phyloP scores from a whole-genome alignment of 78 protist species.

The Fonticula alba region DNA sequence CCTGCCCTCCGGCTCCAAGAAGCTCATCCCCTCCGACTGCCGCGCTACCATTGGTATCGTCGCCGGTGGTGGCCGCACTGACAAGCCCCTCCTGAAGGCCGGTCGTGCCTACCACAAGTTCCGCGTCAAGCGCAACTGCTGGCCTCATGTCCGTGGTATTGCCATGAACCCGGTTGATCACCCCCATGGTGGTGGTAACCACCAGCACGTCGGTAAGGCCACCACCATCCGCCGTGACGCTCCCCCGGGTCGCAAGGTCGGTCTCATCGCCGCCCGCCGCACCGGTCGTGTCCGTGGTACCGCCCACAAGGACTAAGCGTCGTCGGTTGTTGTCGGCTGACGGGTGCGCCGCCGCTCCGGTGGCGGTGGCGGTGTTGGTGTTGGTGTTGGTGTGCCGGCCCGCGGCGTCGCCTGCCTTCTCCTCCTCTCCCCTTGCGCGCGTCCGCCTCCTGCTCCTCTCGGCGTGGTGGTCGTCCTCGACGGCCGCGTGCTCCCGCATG shows the following conservation, averaged over 20 bases:
- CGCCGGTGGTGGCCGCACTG: conserved; percentile 98
- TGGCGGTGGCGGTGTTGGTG: too few relatives aligned
- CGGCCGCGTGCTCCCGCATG: too few relatives aligned
- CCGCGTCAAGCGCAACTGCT: conserved; percentile 91
- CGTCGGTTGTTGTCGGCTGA: too few relatives aligned
- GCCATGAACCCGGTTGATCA: conserved; percentile 96
- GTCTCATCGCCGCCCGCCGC: conserved; percentile 97
- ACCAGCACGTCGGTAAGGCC: conserved; percentile 98
- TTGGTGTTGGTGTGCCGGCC: too few relatives aligned
- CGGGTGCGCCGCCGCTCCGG: too few relatives aligned
- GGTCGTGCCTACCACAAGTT: conserved; percentile 90
- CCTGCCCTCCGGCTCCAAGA: conserved; percentile 93
- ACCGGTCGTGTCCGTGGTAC: conserved; percentile 83
- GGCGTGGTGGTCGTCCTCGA: too few relatives aligned
- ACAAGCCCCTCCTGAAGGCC: conserved; percentile 99
- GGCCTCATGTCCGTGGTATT: conserved; percentile 98
- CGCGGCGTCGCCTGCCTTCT: too few relatives aligned
- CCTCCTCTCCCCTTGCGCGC: too few relatives aligned
- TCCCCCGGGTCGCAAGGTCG: conserved; percentile 95
- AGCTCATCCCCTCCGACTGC: conserved; percentile 54
- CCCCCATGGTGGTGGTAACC: conserved; percentile 99
- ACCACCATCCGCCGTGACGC: conserved; percentile 69
- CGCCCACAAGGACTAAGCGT: too few relatives aligned
- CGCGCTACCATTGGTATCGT: conserved; percentile 96
- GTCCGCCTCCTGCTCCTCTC: too few relatives aligned